These are phyloP conservation scores for Yarrowia sp. DNA, from an alignment of 805 yeast species.

Conservation along the genomic window DNA sequence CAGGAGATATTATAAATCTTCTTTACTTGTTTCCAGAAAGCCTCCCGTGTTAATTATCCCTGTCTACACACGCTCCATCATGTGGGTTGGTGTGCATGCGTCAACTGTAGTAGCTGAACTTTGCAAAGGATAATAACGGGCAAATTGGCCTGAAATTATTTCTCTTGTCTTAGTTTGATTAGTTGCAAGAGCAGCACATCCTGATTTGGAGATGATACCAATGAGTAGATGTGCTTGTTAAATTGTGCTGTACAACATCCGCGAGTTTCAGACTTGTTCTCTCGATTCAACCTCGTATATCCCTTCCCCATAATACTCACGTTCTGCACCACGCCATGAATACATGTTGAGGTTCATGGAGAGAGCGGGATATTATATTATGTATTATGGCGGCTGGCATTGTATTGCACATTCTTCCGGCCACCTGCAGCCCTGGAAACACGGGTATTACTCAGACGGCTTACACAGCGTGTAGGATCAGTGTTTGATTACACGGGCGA, in stretches of 20 bases:
- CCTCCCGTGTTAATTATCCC: neutral
- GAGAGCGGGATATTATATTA: neutral
- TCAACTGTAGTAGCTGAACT: neutral
- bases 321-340: neutral
- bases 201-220: no score
- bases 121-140: neutral
- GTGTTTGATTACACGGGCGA: neutral
- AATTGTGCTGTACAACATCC: no score
- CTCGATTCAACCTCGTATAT: no score
- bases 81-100: constrained; percentile 4
- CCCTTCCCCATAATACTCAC: no score
- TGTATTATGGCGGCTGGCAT: neutral
- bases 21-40: no score
- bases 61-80: neutral
- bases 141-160: neutral
- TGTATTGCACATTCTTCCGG: neutral
- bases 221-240: no score
- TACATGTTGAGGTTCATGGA: constrained; percentile 7
- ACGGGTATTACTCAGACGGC: no score
- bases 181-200: no score
- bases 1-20: no score
- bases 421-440: neutral
- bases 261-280: no score
- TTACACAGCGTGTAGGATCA: neutral
- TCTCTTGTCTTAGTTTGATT: constrained; percentile 1